A percentile compares a stretch with the other conserved stretches of the same genome.
These are phyloP conservation scores for Climacium dendroides DNA, from an alignment of 225 moss, liverwort and hornwort genomes.

Conservation along the genomic window DNA sequence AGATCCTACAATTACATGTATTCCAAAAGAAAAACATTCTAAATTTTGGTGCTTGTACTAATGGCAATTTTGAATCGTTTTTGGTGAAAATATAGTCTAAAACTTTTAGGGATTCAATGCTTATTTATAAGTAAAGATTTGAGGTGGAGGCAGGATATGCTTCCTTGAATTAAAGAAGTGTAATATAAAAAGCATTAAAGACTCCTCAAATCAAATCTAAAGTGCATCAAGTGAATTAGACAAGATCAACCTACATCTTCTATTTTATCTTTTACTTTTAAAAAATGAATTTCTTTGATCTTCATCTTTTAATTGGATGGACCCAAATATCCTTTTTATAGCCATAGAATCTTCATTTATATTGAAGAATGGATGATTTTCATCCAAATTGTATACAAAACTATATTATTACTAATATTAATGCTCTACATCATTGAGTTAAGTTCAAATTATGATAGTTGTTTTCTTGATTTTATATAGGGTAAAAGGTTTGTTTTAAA, in stretches of 20 bases:
- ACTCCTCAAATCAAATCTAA: not conserved
- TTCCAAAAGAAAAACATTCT: too few species aligned
- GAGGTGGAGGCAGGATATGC: too few species aligned
- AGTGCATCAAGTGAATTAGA: not conserved
- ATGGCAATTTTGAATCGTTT: too few species aligned
- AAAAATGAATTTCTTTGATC: not conserved
- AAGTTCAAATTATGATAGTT: not conserved
- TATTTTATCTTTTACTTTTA: not conserved
- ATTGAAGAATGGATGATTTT: not conserved
- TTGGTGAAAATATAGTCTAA: too few species aligned
- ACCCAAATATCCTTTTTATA: rapidly evolving
- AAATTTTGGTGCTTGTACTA: too few species aligned
- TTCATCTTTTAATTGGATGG: not conserved
- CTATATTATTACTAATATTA: not conserved
- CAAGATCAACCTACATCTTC: not conserved
- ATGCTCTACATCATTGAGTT: not conserved
- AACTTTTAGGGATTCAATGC: too few species aligned
- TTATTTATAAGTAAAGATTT: too few species aligned
- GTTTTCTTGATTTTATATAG: not conserved
- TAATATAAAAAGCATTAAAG: not conserved
- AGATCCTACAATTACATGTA: too few species aligned
- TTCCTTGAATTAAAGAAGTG: not conserved
- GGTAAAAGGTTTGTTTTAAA: too few species aligned
- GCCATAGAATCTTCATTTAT: not conserved
- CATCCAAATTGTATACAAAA: not conserved